Base-by-base conservation (phyloP, 192 early-diverging fungal species). In the Chytriomyces hyalinus region DNA sequence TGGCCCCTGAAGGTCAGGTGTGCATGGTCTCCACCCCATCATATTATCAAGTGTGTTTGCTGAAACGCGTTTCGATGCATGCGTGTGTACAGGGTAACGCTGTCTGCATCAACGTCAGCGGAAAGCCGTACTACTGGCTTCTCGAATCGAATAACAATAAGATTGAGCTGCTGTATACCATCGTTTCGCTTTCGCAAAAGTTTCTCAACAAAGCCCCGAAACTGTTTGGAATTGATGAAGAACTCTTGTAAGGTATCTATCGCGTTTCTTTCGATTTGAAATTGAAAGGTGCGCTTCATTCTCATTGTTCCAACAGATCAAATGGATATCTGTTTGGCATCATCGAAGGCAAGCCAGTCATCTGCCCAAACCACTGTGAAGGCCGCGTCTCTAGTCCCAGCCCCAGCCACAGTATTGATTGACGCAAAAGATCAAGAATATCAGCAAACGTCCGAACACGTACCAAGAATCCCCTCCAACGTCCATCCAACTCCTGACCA, bases 141-240 rank as follows among this genome's bases (percentile, higher is more conserved):
- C 48, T 86, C 26, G 84, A 88, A 24, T 75, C 76, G 36, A 36
- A 57, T 53, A 60, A 73, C 17, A 73, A 78, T 20, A 83, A 84
- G 62, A 71, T 80, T 26, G 84, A 84, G 50, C 80, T 88, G 46
- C 49, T 86, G 50, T 78, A 73, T 59, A 84, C 77, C 15, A 46
- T 88, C n/a, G 22, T 84, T 2, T 80, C 78, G 70, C 73, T 82
- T 6, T 84, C 66, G 28, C 73, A 76, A 57, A 82, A 79, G 71
- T 78, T 83, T 69, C 65, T 70, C 26, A 79, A 78, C 44, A 78
- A 76, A 46, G 61, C 70, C 15, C 82, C 87, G 13, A 85, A 82
- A 36, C 66, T 88, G 17, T 68, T 82, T 28, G 82, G 82, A 47
- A 69, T 88, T 44, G 83, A 85, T 68, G 87, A 85, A 75, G 84